Base-by-base conservation (phyloP, 1,284 basidiomycete genomes). In the Anthracocystis panici-leucophaei region DNA sequence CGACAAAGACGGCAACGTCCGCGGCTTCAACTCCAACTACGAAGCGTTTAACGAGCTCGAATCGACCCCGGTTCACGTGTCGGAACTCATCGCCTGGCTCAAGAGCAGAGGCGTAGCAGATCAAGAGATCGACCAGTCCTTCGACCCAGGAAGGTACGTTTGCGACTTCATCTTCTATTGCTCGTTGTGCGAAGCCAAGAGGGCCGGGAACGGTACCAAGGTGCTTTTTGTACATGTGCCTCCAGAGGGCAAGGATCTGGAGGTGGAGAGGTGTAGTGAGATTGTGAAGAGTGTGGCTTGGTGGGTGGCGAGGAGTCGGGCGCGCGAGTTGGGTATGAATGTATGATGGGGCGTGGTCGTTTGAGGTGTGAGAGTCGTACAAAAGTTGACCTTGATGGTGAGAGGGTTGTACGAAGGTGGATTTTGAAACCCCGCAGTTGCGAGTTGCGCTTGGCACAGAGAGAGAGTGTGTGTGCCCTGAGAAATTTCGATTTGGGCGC, bases 91-190 rank as follows among this genome's bases (percentile, higher is more conserved):
- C 4, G 6, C 4, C 0, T 70, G 58, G 58, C 54, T 74, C n/a
- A 58, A 57, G 9, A 25, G 56, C 6, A 29, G 23, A 3, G 73
- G 73, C 1, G 53, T 63, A 42, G 6, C 21, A 29, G 35, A 27
- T 0, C 38, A 14, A 0, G 73, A 67, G 20, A 59, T 72, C 23
- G 54, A 65, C 2, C 57, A 62, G 56, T 61, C 56, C 5, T 44
- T 58, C 16, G 65, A 78, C 38, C 57, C 77, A 6, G 77, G 77
- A 2, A 45, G 73, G 7, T 77, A 73, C 40, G 64, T 78, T 29
- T 78, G 77, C 58, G 77, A 78, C 14, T 78, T 76, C 20, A 65
- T 76, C 45, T 70, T 51, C 40, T 78, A 78, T 27, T 52, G 52
- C 25, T 77, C 74, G 10, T 31, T 67, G n/a, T 58, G 51, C 33